phyloP scores from a whole-genome alignment of 768 basidiomycete genomes.

The Boletus reticulatus region DNA sequence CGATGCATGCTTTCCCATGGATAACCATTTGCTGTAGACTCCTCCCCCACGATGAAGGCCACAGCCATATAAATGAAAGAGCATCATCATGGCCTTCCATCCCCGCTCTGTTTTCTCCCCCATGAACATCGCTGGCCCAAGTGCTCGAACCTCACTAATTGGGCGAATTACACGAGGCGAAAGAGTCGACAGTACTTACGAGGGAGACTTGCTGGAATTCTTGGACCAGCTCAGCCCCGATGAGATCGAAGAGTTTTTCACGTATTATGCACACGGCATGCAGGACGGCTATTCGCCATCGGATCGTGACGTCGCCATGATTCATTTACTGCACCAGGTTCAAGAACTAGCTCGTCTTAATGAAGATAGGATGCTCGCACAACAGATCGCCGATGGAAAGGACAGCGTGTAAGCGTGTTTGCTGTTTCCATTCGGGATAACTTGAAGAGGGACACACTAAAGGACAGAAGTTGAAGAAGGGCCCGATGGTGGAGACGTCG shows the following conservation, averaged over 20 bases:
- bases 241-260: slow-evolving; percentile 18
- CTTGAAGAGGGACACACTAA: neutral
- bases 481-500: neutral
- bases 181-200: slow-evolving; percentile 20
- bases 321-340: slow-evolving; percentile 25
- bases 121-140: slow-evolving; percentile 27
- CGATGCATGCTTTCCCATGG: no score
- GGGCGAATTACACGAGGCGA: neutral
- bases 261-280: slow-evolving; percentile 1
- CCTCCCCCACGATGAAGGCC: neutral
- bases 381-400: slow-evolving; percentile 7
- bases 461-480: neutral
- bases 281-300: slow-evolving; percentile 4
- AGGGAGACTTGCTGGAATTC: slow-evolving; percentile 22
- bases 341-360: slow-evolving; percentile 12
- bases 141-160: slow-evolving; percentile 4
- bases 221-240: slow-evolving; percentile 16
- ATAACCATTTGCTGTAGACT: neutral
- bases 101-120: neutral
- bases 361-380: slow-evolving; percentile 25
- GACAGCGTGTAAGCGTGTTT: neutral
- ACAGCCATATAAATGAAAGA: neutral
- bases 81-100: neutral
- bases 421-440: neutral
- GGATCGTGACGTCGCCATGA: slow-evolving; percentile 27